Percentiles rank a stretch among this genome's conserved stretches.
Evolutionary conservation across 768 basidiomycete genomes (phyloP).

Genomic region (Cyathus striatus): DNA sequence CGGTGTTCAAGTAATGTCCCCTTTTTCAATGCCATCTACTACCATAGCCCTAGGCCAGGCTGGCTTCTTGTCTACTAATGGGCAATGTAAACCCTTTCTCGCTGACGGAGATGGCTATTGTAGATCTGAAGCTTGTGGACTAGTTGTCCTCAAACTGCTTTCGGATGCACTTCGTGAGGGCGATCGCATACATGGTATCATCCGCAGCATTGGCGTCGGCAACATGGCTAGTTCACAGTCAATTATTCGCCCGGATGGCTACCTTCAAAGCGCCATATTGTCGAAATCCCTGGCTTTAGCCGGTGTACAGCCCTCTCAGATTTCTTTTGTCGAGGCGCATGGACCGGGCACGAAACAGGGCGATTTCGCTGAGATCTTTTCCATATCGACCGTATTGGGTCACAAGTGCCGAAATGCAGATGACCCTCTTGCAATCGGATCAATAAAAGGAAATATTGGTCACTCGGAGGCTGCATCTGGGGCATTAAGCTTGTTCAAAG

Average conservation of each 20-base stretch:
- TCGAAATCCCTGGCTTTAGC: background rate
- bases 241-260: constrained; percentile 2
- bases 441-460: constrained; percentile 4
- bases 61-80: constrained; percentile 33
- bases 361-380: constrained; percentile 2
- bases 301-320: constrained; percentile 2
- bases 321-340: constrained; percentile 4
- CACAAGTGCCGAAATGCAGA: background rate
- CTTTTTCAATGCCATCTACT: constrained; percentile 2
- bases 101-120: constrained; percentile 43
- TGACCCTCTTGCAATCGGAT: constrained; percentile 2
- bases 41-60: constrained; percentile 1
- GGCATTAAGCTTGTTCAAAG: constrained; percentile 4
- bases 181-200: constrained; percentile 40
- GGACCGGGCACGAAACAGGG: constrained; percentile 4
- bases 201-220: constrained; percentile 24
- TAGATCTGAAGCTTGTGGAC: constrained; percentile 39
- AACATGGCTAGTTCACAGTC: constrained; percentile 4
- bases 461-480: constrained; percentile 5
- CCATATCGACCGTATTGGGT: constrained; percentile 4
- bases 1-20: constrained; percentile 5
- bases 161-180: constrained; percentile 38
- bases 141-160: constrained; percentile 48
- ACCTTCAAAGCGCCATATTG: background rate
- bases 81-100: constrained; percentile 46